Percentiles rank a stretch among this genome's conserved stretches.
Conservation (phyloP, 345 rosid species). For the Luvunga scandens region DNA sequence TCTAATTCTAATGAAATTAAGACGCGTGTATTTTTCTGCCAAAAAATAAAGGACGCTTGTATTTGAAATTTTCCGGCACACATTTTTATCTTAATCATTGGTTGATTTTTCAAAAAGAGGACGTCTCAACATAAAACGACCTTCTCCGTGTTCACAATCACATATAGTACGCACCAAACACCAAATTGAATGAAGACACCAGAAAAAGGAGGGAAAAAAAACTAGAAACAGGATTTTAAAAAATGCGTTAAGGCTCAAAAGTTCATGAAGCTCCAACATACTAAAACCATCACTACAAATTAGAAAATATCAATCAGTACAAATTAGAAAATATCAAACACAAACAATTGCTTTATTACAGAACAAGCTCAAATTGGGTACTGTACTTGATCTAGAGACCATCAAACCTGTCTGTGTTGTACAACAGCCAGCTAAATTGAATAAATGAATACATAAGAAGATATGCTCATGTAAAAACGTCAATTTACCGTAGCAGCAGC, state of each 20-base stretch:
- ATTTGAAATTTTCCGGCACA: too few species aligned
- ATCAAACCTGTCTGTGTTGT: not conserved
- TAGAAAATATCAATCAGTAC: too few species aligned
- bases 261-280: not conserved
- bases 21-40: too few species aligned
- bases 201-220: not conserved
- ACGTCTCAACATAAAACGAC: too few species aligned
- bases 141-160: too few species aligned
- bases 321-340: not conserved
- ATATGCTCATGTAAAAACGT: not conserved
- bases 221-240: not conserved
- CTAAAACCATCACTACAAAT: not conserved
- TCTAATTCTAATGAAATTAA: too few species aligned
- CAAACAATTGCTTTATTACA: not conserved
- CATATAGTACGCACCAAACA: not conserved
- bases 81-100: too few species aligned
- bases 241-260: not conserved
- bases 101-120: too few species aligned
- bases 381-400: not conserved
- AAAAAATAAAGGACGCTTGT: too few species aligned
- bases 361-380: not conserved
- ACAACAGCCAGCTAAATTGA: not conserved
- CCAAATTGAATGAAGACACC: not conserved
- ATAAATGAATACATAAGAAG: constrained; percentile 1
- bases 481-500: not conserved